A percentile compares a stretch with the other conserved stretches of the same genome.
Conservation (phyloP, 2,329 filamentous ascomycete species). For the Colletotrichum sp. region DNA sequence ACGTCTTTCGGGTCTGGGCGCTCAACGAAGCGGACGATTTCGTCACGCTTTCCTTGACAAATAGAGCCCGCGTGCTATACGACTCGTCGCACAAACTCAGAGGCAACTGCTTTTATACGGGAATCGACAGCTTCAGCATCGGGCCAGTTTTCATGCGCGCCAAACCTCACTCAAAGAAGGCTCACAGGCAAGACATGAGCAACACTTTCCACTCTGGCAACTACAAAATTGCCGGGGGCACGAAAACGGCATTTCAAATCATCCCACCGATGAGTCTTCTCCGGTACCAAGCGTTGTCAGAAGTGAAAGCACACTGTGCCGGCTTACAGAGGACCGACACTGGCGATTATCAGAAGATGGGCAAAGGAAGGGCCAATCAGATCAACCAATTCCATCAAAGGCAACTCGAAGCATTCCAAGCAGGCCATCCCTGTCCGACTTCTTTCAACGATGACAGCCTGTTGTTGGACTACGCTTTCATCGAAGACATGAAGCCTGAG, state of each 20-base stretch:
- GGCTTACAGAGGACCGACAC: not conserved
- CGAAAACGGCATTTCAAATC: not conserved
- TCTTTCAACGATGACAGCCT: fast-evolving
- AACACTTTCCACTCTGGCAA: not conserved
- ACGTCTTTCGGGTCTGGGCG: not conserved
- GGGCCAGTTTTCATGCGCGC: not conserved
- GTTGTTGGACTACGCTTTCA: not conserved
- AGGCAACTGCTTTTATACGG: not conserved
- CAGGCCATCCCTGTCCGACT: not conserved
- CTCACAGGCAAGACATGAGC: not conserved
- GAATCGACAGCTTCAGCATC: not conserved
- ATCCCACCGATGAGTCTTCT: not conserved
- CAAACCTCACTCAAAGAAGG: not conserved
- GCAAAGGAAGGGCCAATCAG: not conserved
- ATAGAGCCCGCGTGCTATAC: not conserved
- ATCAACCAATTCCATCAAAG: not conserved
- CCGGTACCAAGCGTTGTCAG: not conserved
- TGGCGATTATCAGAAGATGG: not conserved
- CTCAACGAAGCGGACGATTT: not conserved
- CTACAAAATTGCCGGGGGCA: not conserved
- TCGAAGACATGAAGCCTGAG: not conserved
- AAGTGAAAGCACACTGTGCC: not conserved
- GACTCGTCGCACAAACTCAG: not conserved
- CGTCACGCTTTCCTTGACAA: not conserved
- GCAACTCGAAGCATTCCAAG: not conserved